Base-by-base conservation (phyloP, 805 yeast species). In the Barnettozyma siamensis region DNA sequence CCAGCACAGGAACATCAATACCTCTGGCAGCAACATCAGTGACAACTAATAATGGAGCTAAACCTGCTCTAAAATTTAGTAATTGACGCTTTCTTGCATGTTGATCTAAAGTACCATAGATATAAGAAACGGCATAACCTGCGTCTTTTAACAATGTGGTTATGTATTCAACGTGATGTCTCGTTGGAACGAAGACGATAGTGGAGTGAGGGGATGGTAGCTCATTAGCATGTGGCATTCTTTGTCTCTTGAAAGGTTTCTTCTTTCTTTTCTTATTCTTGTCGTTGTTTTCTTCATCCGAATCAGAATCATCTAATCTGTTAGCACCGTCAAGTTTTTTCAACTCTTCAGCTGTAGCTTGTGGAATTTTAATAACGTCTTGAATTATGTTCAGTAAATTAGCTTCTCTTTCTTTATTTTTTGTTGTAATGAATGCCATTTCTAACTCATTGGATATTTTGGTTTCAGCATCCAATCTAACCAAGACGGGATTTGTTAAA, bases 21-120 rank as follows among this genome's bases (percentile, higher is more conserved):
- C 99, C 99, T 70, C 99, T 82, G 2, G 99, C 99, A 20, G 96
- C 96, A 49, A 87, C 98, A 70, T 93, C 99, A 1, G 99, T 93
- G 41, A 93, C 99, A 9, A 93, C 97, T 60, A 93, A 64, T n/a
- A 93, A 61, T 24, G 85, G 78, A 5, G 96, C 79, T 35, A 84
- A 68, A 1, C 97, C 99, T 2, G 81, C 69, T 53, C 96, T 71
- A 64, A 93, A 93, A 51, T 88, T 81, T 56, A 82, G 74, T 38
- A 93, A 67, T 59, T 93, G 98, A 52, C 84, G 82, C 46, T 82
- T 81, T 72, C 99, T 82, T 1, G 99, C 99, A 53, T 79, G 82
- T 59, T 93, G 99, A 64, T 93, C 98, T 47, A 93, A 71, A 1
- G 97, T 76, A 62, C 99, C 98, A 59, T 93, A 93, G 48, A 91